Percentiles rank a stretch among this genome's conserved stretches.
Conservation (phyloP, 2,329 filamentous ascomycete genomes). For the Cladosporium sphaerospermum region DNA sequence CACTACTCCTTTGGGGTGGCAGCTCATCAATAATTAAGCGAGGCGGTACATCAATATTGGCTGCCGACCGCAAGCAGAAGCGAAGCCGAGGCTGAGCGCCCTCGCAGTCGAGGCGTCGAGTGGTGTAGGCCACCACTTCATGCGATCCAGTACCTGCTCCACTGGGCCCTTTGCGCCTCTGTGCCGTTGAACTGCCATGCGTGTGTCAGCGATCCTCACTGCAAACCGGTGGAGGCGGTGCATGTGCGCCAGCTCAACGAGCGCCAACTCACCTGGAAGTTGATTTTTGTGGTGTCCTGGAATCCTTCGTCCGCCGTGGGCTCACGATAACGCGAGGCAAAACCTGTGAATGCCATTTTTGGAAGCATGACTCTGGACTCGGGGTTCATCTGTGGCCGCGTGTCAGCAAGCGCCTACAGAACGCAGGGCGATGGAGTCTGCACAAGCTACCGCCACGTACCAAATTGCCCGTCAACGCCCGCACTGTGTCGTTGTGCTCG, state of each 20-base stretch:
- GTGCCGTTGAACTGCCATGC: slow-evolving; percentile 57
- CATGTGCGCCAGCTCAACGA: slow-evolving; percentile 1
- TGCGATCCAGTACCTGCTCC: slow-evolving; percentile 68
- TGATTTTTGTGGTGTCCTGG: slow-evolving; percentile 65
- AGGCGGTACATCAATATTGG: background rate
- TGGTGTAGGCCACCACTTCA: slow-evolving; percentile 6
- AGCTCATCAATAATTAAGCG: background rate
- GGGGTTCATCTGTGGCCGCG: slow-evolving; percentile 61
- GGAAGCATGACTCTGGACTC: slow-evolving; percentile 71
- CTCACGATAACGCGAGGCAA: slow-evolving; percentile 63
- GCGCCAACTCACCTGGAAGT: slow-evolving; percentile 56
- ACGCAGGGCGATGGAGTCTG: slow-evolving; percentile 5
- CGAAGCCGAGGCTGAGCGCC: background rate
- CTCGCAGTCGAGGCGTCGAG: no score
- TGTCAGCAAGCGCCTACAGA: slow-evolving; percentile 8
- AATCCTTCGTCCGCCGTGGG: slow-evolving; percentile 75
- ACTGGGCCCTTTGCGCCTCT: slow-evolving; percentile 61
- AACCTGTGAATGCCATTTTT: slow-evolving; percentile 72
- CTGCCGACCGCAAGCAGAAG: background rate
- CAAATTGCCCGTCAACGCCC: slow-evolving; percentile 52
- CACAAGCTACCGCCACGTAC: slow-evolving; percentile 21
- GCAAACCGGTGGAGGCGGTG: background rate
- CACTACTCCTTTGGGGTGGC: background rate
- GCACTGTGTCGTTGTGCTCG: slow-evolving; percentile 82
- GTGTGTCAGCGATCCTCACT: slow-evolving; percentile 5